Base-by-base conservation (phyloP, 2,329 filamentous ascomycete genomes). In the Cercospora beticola region DNA sequence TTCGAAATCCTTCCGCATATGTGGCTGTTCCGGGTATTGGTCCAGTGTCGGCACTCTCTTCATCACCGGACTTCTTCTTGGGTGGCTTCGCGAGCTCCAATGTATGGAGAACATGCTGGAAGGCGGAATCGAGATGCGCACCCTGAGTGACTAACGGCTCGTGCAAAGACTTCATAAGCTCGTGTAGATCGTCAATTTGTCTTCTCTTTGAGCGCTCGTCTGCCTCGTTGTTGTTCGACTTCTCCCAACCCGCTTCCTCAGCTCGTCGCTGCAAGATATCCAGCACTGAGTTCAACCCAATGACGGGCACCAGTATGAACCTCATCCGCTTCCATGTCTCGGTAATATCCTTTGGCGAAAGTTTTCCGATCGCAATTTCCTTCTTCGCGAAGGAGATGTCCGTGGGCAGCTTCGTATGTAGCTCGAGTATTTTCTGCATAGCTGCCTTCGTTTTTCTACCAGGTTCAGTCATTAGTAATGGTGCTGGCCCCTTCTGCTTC, bases 331-430 rank as follows among this genome's bases (percentile, higher is more conserved):
- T 84, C 74, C 86, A 88, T 6, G 91, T 84, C 43, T 86, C 79
- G 56, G 87, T 83, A 9, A 92, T 79, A 68, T 93, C 89, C 65
- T 89, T 85, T 0, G 89, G 85, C 14, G 85, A 83, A 5, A 92
- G 79, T 71, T 90, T 90, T 0, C 90, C 90, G 76, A 87, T 88
- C 0, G 90, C 90, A n/a, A 90, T 78, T 72, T 94, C 91, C 56
- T 90, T 84, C 78, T 93, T 92, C 0, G 90, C 91, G 76, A 92
- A 92, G 1, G 85, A 83, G 40, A 93, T 78, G 71, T 93, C 91
- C 0, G 83, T 84, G 64, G 88, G 84, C 5, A 93, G 81, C 76
- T 92, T 92, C 1, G 88, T 89, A 67, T 89, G 85, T 2, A 93
- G 78, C n/a, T 85, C 87, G 28, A 76, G 74, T 6, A 76, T 65